Percentiles rank a stretch among this genome's conserved stretches.
phyloP scores from a whole-genome alignment of 768 basidiomycete genomes.

The Arthromyces matolae region DNA sequence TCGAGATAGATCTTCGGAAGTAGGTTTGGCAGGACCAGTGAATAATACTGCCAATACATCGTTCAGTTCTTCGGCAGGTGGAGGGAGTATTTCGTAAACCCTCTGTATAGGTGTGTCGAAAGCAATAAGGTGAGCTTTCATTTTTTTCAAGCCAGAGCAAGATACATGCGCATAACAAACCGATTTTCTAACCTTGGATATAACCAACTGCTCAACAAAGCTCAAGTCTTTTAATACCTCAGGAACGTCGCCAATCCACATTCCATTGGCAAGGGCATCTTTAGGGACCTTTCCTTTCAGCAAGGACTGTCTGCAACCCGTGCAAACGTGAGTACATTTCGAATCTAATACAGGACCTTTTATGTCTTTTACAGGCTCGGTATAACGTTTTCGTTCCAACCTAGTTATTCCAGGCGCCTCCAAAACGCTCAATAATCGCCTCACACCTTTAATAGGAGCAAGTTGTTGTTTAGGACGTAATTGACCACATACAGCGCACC shows the following conservation, averaged over 20 bases:
- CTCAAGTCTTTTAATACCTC: constrained; percentile 21
- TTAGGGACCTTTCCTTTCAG: constrained; percentile 17
- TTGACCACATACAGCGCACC: constrained; percentile 23
- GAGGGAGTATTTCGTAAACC: constrained; percentile 31
- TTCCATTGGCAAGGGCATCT: constrained; percentile 28
- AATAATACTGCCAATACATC: constrained; percentile 30
- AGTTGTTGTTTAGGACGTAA: not conserved
- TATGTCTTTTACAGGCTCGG: constrained; percentile 4
- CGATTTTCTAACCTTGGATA: constrained; percentile 27
- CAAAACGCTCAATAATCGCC: constrained; percentile 6
- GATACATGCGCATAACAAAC: constrained; percentile 28
- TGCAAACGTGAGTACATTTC: constrained; percentile 15
- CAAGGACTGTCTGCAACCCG: constrained; percentile 7
- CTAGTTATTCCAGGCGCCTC: not conserved
- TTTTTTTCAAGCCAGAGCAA: constrained; percentile 26
- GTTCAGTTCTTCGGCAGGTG: constrained; percentile 27
- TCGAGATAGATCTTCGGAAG: constrained; percentile 23
- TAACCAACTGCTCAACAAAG: constrained; percentile 28
- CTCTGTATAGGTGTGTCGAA: constrained; percentile 29
- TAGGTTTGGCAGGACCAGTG: constrained; percentile 24
- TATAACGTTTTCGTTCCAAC: constrained; percentile 3
- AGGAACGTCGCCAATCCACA: constrained; percentile 35
- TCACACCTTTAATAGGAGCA: not conserved
- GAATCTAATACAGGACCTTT: constrained; percentile 17
- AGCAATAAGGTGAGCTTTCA: constrained; percentile 31